phyloP scores from a whole-genome alignment of 768 basidiomycete genomes.

The Cystobasidium ongulense region DNA sequence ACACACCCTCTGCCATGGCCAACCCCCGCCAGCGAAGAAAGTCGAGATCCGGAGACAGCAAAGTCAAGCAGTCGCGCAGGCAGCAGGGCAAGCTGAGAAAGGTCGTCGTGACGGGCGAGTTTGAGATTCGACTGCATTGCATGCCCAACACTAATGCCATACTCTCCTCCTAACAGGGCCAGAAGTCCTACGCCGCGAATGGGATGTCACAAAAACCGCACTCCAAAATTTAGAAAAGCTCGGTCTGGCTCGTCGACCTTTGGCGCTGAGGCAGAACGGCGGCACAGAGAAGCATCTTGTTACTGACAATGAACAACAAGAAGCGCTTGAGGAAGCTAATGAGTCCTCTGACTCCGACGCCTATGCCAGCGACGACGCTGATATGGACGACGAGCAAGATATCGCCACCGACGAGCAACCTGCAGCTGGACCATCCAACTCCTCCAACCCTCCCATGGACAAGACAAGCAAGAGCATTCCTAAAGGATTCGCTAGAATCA shows the following conservation, averaged over 20 bases:
- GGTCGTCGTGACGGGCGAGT: conserved; percentile 38
- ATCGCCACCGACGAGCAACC: not conserved
- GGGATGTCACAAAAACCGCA: conserved; percentile 17
- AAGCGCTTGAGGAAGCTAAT: not conserved
- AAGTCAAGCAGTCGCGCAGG: conserved; percentile 66
- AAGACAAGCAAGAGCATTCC: conserved; percentile 45
- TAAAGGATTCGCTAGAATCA: conserved; percentile 67
- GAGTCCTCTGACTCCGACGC: not conserved
- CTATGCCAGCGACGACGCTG: not conserved
- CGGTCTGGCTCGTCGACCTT: conserved; percentile 2
- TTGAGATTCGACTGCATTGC: not conserved
- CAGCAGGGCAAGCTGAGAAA: conserved; percentile 67
- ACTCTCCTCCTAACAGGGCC: conserved; percentile 1
- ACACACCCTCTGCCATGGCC: conserved; percentile 54
- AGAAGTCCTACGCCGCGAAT: not conserved
- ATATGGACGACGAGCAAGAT: not conserved
- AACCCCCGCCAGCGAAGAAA: conserved; percentile 91
- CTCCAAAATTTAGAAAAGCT: conserved; percentile 30
- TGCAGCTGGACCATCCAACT: not conserved
- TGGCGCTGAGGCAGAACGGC: conserved; percentile 11
- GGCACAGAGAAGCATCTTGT: conserved; percentile 9
- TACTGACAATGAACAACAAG: not conserved
- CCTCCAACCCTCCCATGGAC: not conserved
- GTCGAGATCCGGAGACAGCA: conserved; percentile 64
- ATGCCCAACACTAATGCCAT: not conserved